A percentile compares a stretch with the other conserved stretches of the same genome.
These are phyloP conservation scores for Aspergillus neotritici DNA, from an alignment of 2,329 filamentous ascomycete genomes.

Conservation along the genomic window DNA sequence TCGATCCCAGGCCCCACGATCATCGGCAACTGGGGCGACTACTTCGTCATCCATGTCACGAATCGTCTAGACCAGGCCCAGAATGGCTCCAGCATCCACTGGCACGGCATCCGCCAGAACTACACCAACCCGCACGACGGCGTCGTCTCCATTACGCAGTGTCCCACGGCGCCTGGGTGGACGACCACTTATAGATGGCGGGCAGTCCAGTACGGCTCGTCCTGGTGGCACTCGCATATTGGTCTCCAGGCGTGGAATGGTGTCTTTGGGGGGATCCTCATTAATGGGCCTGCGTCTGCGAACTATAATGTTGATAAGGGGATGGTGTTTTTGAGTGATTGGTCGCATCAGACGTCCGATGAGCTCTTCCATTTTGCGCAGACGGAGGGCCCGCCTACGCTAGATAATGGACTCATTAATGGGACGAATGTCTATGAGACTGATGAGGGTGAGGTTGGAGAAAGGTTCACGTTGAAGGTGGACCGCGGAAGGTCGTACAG, in stretches of 20 bases:
- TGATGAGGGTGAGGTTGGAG: constrained; percentile 25
- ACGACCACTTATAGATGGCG: constrained; percentile 35
- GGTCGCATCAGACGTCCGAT: constrained; percentile 22
- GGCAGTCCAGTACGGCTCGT: constrained; percentile 33
- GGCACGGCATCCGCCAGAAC: constrained; percentile 33
- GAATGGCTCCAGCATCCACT: constrained; percentile 25
- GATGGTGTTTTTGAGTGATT: constrained; percentile 32
- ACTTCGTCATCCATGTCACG: constrained; percentile 49
- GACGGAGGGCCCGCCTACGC: constrained; percentile 15
- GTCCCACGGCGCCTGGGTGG: constrained; percentile 32
- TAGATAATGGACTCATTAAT: constrained; percentile 47
- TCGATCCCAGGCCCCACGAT: constrained; percentile 64
- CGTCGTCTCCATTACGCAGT: constrained; percentile 33
- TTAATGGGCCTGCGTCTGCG: constrained; percentile 36
- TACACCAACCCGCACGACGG: constrained; percentile 30
- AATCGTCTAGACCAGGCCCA: constrained; percentile 41
- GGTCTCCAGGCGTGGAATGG: constrained; percentile 46
- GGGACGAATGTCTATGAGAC: constrained; percentile 30
- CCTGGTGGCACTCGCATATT: constrained; percentile 34
- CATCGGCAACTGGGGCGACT: constrained; percentile 59
- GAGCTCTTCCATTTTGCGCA: constrained; percentile 19
- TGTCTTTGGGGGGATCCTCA: constrained; percentile 54
- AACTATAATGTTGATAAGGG: constrained; percentile 37
- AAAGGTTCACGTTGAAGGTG: constrained; percentile 44
- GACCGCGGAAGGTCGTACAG: constrained; percentile 32